A percentile compares a stretch with the other conserved stretches of the same genome.
Evolutionary conservation across 495 filamentous ascomycete species (phyloP).

Genomic region (Penicillium paxilli): DNA sequence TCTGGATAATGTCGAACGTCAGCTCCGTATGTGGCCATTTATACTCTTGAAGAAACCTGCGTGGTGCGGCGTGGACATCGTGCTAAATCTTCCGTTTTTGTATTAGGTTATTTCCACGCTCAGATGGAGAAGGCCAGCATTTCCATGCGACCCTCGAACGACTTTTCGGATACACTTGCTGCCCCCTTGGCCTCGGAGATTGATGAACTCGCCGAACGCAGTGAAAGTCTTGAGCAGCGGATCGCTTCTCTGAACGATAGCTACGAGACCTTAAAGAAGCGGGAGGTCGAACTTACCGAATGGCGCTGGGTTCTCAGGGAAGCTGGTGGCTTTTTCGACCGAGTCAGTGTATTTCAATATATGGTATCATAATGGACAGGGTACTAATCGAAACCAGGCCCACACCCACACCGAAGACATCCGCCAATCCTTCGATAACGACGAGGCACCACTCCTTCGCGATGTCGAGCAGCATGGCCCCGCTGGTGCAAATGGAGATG

Average conservation of each 20-base stretch:
- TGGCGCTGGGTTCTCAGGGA: constrained; percentile 97
- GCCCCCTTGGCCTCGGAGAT: constrained; percentile 91
- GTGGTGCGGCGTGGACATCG: background rate
- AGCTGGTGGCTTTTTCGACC: constrained; percentile 94
- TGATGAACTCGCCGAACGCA: constrained; percentile 88
- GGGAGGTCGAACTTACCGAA: constrained; percentile 94
- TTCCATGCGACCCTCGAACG: constrained; percentile 76
- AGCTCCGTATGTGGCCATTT: constrained; percentile 71
- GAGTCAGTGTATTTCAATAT: constrained; percentile 41
- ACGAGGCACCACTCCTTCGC: constrained; percentile 76
- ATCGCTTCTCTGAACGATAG: constrained; percentile 91
- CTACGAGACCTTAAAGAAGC: constrained; percentile 96
- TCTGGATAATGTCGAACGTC: constrained; percentile 96
- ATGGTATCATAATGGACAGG: background rate
- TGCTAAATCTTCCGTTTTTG: constrained; percentile 4
- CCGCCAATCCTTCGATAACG: constrained; percentile 82
- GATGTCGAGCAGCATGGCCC: constrained; percentile 77
- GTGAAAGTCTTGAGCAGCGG: constrained; percentile 87
- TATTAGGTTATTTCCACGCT: constrained; percentile 76
- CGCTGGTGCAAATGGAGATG: constrained; percentile 65
- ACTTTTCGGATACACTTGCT: constrained; percentile 80
- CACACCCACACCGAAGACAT: constrained; percentile 97
- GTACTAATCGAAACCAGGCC: constrained; percentile 50
- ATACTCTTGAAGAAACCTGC: background rate
- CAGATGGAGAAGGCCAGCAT: constrained; percentile 95